A percentile compares a stretch with the other conserved stretches of the same genome.
These are phyloP conservation scores for Pouteria campechiana DNA, from an alignment of 179 eudicot species.

Conservation along the genomic window DNA sequence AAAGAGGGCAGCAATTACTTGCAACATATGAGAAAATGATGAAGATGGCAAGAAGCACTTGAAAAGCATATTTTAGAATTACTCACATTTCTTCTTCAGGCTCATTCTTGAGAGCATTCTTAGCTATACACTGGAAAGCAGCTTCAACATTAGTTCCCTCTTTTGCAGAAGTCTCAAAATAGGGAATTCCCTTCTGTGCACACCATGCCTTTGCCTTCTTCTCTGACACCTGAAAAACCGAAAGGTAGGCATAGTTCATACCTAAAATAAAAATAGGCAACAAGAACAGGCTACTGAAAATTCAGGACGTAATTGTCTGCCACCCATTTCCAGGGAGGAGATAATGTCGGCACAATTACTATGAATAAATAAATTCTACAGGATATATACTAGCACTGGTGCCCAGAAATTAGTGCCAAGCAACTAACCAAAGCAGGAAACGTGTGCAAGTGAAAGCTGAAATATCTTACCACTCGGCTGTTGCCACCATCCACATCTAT, in stretches of 20 bases:
- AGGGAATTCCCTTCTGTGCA: constrained; percentile 74
- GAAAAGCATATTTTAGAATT: background rate
- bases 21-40: background rate
- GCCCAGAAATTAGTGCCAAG: no score
- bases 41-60: background rate
- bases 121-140: constrained; percentile 67
- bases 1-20: background rate
- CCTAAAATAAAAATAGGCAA: background rate
- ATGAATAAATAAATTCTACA: constrained; percentile 3
- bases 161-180: constrained; percentile 74
- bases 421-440: background rate
- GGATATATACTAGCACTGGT: constrained; percentile 2
- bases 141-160: constrained; percentile 69
- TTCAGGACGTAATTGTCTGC: no score
- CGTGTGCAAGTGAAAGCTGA: background rate
- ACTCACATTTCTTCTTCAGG: constrained; percentile 76
- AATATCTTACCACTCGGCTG: constrained; percentile 50
- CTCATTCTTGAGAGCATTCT: constrained; percentile 61
- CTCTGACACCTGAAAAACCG: constrained; percentile 43
- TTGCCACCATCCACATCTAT: constrained; percentile 63
- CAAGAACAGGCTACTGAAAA: background rate
- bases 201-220: constrained; percentile 86
- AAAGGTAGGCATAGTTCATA: background rate
- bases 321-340: no score
- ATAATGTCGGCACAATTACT: no score